Conservation (phyloP, 495 filamentous ascomycete species). For the Patellaria atrata region DNA sequence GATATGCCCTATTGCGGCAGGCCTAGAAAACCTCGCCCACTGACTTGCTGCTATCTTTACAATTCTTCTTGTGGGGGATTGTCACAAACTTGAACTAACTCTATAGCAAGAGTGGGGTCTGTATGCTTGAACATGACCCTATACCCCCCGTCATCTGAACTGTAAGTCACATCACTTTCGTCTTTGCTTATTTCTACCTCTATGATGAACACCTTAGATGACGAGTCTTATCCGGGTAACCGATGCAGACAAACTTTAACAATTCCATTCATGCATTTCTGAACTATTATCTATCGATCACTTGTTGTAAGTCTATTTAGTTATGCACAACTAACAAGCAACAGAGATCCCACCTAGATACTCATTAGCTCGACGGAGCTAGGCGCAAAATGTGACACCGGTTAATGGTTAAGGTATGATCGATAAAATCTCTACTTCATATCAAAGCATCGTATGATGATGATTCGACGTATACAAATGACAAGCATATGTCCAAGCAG, state of each 20-base stretch:
- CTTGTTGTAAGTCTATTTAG: too few species aligned
- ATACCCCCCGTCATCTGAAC: background rate
- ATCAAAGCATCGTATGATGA: too few species aligned
- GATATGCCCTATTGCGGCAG: constrained; percentile 94
- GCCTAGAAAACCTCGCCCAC: constrained; percentile 99
- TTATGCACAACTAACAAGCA: too few species aligned
- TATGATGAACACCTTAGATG: constrained; percentile 66
- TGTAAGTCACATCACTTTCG: background rate
- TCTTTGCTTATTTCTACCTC: constrained; percentile 11
- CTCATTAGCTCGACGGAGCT: too few species aligned
- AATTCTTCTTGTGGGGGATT: background rate
- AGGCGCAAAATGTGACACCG: too few species aligned
- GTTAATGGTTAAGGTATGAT: too few species aligned
- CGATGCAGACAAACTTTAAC: constrained; percentile 60
- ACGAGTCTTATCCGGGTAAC: constrained; percentile 78
- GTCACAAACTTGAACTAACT: background rate
- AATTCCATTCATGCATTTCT: constrained; percentile 74
- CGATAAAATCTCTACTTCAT: too few species aligned
- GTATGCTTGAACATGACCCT: background rate
- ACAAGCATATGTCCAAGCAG: constrained; percentile 85
- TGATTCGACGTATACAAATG: constrained; percentile 49
- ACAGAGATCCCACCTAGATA: too few species aligned
- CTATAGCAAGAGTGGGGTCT: background rate
- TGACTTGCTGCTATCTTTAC: constrained; percentile 40
- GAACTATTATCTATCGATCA: constrained; percentile 31